Conservation (phyloP, 768 basidiomycete species). For the Mycena galopus region DNA sequence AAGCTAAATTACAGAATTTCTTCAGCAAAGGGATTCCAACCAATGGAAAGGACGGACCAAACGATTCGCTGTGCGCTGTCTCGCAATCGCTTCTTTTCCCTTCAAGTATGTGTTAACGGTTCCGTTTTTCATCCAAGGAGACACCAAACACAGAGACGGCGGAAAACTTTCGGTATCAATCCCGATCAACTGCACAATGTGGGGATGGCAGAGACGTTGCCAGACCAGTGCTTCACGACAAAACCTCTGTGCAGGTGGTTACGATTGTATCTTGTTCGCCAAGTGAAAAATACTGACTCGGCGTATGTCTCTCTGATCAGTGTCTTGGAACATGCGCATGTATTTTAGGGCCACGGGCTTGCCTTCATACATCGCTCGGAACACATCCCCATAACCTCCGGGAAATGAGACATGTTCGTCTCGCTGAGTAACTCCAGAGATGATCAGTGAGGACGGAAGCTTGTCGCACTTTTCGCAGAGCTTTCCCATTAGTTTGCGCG, state of each 20-base stretch:
- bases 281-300: slow-evolving; percentile 14
- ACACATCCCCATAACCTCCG: slow-evolving; percentile 26
- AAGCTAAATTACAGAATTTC: slow-evolving; percentile 17
- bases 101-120: slow-evolving; percentile 37
- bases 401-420: slow-evolving; percentile 1
- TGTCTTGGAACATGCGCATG: slow-evolving; percentile 20
- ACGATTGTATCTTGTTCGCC: neutral
- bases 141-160: slow-evolving; percentile 38
- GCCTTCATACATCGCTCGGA: slow-evolving; percentile 10
- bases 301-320: slow-evolving; percentile 15
- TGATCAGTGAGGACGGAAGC: neutral
- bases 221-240: slow-evolving; percentile 42
- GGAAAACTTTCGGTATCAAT: slow-evolving; percentile 35
- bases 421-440: slow-evolving; percentile 23
- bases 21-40: too few species aligned
- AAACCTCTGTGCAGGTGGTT: slow-evolving; percentile 27
- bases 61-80: slow-evolving; percentile 17
- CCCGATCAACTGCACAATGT: slow-evolving; percentile 39
- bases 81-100: neutral
- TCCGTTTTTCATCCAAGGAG: slow-evolving; percentile 45
- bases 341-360: slow-evolving; percentile 26
- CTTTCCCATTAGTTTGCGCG: slow-evolving; percentile 1
- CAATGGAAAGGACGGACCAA: slow-evolving; percentile 7
- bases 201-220: slow-evolving; percentile 33
- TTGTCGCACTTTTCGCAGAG: neutral